Evolutionary conservation across 2,329 filamentous ascomycete species (phyloP).

Genomic region (Beauveria bassiana): DNA sequence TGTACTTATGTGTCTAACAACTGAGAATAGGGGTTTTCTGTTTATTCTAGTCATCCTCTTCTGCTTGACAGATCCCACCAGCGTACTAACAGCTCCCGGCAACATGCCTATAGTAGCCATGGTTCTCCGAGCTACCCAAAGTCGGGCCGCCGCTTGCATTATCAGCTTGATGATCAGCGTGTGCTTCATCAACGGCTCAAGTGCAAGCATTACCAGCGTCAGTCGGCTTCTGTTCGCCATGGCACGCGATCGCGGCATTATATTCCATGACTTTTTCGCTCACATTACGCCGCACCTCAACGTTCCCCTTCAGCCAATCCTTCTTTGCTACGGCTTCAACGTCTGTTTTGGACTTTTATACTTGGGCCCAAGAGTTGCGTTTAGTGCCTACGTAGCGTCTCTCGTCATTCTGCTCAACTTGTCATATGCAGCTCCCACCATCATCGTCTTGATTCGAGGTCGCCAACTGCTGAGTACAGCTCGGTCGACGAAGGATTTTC

Average conservation of each 20-base stretch:
- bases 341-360: conserved; percentile 38
- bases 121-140: conserved; percentile 34
- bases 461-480: conserved; percentile 22
- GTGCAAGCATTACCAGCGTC: conserved; percentile 35
- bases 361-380: conserved; percentile 37
- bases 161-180: conserved; percentile 33
- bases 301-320: conserved; percentile 34
- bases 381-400: conserved; percentile 37
- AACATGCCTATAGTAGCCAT: conserved; percentile 40
- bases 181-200: conserved; percentile 39
- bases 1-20: neutral
- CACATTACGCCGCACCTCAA: conserved; percentile 30
- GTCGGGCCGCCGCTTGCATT: conserved; percentile 30
- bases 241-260: conserved; percentile 35
- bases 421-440: conserved; percentile 36
- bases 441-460: conserved; percentile 29
- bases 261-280: conserved; percentile 27
- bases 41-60: conserved; percentile 37
- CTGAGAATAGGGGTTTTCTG: conserved; percentile 21
- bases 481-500: conserved; percentile 21
- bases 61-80: conserved; percentile 29
- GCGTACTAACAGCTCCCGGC: conserved; percentile 28
- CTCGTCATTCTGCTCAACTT: conserved; percentile 39
- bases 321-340: conserved; percentile 35
- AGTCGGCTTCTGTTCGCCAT: conserved; percentile 37